Percentiles rank a stretch among this genome's conserved stretches.
These are phyloP conservation scores for Emydomyces testavorans DNA, from an alignment of 2,329 filamentous ascomycete genomes.

Conservation along the genomic window DNA sequence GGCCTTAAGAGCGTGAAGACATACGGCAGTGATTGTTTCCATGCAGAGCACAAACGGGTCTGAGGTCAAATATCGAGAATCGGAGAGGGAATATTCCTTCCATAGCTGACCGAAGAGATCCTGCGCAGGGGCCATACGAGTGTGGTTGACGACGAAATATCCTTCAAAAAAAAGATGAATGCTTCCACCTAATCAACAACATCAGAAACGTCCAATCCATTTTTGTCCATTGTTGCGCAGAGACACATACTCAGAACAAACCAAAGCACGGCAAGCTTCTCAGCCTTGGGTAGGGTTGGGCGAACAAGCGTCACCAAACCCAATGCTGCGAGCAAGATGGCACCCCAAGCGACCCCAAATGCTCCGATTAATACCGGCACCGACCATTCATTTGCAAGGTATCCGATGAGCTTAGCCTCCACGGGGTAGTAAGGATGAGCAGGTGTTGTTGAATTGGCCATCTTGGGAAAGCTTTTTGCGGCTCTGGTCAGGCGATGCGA, in stretches of 20 bases:
- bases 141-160: slow-evolving; percentile 65
- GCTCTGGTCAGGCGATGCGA: background rate
- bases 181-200: slow-evolving; percentile 29
- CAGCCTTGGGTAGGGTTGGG: slow-evolving; percentile 42
- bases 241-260: slow-evolving; percentile 56
- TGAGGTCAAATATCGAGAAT: slow-evolving; percentile 73
- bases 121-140: slow-evolving; percentile 53
- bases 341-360: slow-evolving; percentile 47
- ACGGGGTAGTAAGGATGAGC: slow-evolving; percentile 62
- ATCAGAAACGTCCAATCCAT: slow-evolving; percentile 2
- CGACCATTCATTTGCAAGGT: slow-evolving; percentile 54
- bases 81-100: slow-evolving; percentile 84
- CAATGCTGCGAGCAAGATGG: slow-evolving; percentile 48
- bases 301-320: slow-evolving; percentile 42
- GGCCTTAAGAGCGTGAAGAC: slow-evolving; percentile 23
- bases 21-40: slow-evolving; percentile 67
- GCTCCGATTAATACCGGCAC: slow-evolving; percentile 47
- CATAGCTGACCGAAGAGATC: slow-evolving; percentile 73
- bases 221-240: slow-evolving; percentile 22
- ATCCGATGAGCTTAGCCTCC: slow-evolving; percentile 50
- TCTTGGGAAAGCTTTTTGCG: slow-evolving; percentile 5
- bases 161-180: slow-evolving; percentile 77
- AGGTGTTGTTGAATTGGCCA: slow-evolving; percentile 15
- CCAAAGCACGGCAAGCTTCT: slow-evolving; percentile 57
- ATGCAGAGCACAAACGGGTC: slow-evolving; percentile 80